These are phyloP conservation scores for Leccinum fibrillosum DNA, from an alignment of 768 basidiomycete species.

Conservation along the genomic window DNA sequence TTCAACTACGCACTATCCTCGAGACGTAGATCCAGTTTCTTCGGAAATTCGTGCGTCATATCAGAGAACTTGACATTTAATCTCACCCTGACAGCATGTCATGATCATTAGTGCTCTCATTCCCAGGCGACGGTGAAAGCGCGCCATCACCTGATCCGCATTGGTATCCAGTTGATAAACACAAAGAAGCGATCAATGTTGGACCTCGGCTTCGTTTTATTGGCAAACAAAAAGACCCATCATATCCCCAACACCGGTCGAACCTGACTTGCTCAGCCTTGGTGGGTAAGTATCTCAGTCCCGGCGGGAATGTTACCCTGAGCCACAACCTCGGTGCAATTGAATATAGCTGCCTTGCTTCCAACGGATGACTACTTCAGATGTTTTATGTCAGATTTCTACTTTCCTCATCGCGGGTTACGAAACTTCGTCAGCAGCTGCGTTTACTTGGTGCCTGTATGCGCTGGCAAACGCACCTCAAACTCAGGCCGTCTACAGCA, in stretches of 20 bases:
- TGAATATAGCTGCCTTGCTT: constrained; percentile 46
- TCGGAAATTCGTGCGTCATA: constrained; percentile 42
- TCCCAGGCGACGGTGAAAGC: constrained; percentile 42
- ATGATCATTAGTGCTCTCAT: constrained; percentile 41
- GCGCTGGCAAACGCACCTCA: constrained; percentile 46
- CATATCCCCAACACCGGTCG: constrained; percentile 16
- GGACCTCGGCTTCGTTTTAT: constrained; percentile 20
- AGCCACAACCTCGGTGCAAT: constrained; percentile 44
- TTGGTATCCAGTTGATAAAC: constrained; percentile 53
- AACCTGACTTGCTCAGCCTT: constrained; percentile 49
- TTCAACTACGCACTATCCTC: constrained; percentile 50
- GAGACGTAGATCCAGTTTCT: constrained; percentile 58
- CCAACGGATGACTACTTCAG: constrained; percentile 47
- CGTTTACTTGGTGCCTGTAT: constrained; percentile 63
- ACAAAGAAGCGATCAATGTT: constrained; percentile 37
- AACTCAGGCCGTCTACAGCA: constrained; percentile 47
- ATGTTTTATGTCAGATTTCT: constrained; percentile 60
- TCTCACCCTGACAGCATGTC: constrained; percentile 4
- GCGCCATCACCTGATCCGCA: constrained; percentile 45
- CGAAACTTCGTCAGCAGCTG: constrained; percentile 52
- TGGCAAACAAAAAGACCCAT: constrained; percentile 8
- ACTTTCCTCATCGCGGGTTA: constrained; percentile 66
- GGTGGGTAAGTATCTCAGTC: constrained; percentile 33
- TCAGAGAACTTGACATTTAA: constrained; percentile 2
- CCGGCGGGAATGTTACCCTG: constrained; percentile 1